A percentile compares a stretch with the other conserved stretches of the same genome.
Evolutionary conservation across 257 asterid species (phyloP).

Genomic region (Lantana camara): DNA sequence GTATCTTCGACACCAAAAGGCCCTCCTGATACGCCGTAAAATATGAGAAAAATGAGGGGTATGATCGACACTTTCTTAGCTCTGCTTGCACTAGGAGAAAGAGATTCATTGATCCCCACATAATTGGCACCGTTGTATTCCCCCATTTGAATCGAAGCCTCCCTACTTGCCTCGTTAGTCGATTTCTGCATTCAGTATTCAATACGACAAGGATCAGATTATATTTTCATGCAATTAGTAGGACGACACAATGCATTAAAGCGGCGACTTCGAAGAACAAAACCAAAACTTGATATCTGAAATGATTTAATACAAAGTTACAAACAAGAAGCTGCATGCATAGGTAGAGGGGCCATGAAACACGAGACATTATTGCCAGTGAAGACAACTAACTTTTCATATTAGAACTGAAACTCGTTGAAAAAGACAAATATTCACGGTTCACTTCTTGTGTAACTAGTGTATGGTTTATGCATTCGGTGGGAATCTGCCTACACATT

Average conservation of each 20-base stretch:
- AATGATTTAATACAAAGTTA: background rate
- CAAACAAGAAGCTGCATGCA: background rate
- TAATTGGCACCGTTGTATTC: slow-evolving; percentile 35
- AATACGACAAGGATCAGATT: background rate
- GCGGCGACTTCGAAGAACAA: background rate
- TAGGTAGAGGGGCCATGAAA: background rate
- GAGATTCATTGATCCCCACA: slow-evolving; percentile 31
- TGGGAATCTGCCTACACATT: background rate
- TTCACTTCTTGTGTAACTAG: background rate
- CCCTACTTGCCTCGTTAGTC: slow-evolving; percentile 29
- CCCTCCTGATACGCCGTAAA: slow-evolving; percentile 75
- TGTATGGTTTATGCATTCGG: background rate
- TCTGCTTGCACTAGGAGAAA: slow-evolving; percentile 38
- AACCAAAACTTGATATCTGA: slow-evolving; percentile 7
- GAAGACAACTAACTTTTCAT: background rate
- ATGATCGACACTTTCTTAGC: slow-evolving; percentile 44
- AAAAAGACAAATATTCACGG: background rate
- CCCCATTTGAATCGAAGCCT: slow-evolving; percentile 40
- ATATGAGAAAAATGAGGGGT: slow-evolving; percentile 66
- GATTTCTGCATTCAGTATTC: slow-evolving; percentile 47
- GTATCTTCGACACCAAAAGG: slow-evolving; percentile 75
- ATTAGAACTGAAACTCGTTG: slow-evolving; percentile 2
- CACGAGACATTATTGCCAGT: background rate
- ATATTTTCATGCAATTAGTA: background rate
- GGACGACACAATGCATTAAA: background rate